phyloP scores from a whole-genome alignment of 768 basidiomycete species.

The Leccinum subgranulosum region DNA sequence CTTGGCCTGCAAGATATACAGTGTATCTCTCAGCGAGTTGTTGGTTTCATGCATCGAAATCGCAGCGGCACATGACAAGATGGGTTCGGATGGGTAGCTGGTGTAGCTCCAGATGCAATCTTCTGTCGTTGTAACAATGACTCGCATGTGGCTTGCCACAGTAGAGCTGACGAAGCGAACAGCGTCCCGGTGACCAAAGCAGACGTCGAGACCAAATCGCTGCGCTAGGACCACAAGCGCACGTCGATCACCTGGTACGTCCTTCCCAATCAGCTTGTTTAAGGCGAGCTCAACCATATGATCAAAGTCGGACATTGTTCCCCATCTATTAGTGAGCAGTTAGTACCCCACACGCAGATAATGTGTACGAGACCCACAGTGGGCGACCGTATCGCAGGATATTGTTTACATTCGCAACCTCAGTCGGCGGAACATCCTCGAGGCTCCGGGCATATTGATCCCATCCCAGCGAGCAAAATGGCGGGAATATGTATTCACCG shows the following conservation, averaged over 20 bases:
- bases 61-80: not conserved
- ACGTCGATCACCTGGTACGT: not conserved
- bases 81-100: not conserved
- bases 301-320: not conserved
- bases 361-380: not conserved
- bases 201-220: not conserved
- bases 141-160: not conserved
- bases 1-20: not conserved
- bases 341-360: not conserved
- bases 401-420: not conserved
- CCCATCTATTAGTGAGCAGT: not conserved
- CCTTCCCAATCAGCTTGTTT: not conserved
- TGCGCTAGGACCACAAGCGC: slow-evolving; percentile 4
- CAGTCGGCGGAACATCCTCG: not conserved
- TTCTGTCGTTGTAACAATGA: not conserved
- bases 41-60: not conserved
- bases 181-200: not conserved
- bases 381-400: not conserved
- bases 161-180: not conserved
- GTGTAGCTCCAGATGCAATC: not conserved
- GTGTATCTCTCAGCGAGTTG: not conserved
- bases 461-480: not conserved
- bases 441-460: not conserved
- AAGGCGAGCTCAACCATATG: not conserved
- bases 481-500: not conserved